Base-by-base conservation (phyloP, 768 basidiomycete species). In the Mycena kentingensis region DNA sequence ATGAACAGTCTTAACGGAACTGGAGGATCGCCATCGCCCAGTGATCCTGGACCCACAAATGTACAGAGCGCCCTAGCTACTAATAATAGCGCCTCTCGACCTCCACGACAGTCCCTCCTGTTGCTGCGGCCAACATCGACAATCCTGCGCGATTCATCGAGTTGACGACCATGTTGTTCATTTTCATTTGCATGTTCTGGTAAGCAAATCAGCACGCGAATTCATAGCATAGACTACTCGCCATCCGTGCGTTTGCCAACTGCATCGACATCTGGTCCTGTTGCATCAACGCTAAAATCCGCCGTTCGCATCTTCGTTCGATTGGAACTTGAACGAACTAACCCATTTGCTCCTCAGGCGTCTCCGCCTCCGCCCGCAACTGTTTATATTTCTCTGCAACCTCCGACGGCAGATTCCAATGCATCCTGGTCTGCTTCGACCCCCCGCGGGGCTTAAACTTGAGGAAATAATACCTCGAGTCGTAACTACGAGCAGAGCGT, bases 401-500 rank as follows among this genome's bases (percentile, higher is more conserved):
- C 5, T 25, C 15, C 11, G 21, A 12, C 38, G 55, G 55, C 2
- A 57, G 51, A 36, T 52, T 52, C 55, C 55, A 57, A 15, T 25
- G 51, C 52, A 52, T 49, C 32, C 41, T 29, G 18, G 28, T 46
- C 46, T 25, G 2, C 28, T 15, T 49, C 22, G 18, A 16, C n/a
- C n/a, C n/a, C n/a, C n/a, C n/a, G 1, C 56, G 48, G 0, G 46
- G 27, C 16, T 49, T 52, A 37, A 57, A 57, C 26, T 57, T 52
- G 21, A 57, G 42, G 42, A 38, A 57, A 28, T 41, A 57, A 21
- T 44, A 53, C 16, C 15, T 19, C 21, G 38, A 43, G 24, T 57
- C 56, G 48, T 49, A n/a, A n/a, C n/a, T n/a, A 57, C 19, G 42
- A 57, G 24, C 51, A 57, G 29, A 57, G 22, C 6, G 51, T 52